Percentiles rank a stretch among this genome's conserved stretches.
phyloP scores from a whole-genome alignment of 2,329 filamentous ascomycete species.

The Penicillium sp. region DNA sequence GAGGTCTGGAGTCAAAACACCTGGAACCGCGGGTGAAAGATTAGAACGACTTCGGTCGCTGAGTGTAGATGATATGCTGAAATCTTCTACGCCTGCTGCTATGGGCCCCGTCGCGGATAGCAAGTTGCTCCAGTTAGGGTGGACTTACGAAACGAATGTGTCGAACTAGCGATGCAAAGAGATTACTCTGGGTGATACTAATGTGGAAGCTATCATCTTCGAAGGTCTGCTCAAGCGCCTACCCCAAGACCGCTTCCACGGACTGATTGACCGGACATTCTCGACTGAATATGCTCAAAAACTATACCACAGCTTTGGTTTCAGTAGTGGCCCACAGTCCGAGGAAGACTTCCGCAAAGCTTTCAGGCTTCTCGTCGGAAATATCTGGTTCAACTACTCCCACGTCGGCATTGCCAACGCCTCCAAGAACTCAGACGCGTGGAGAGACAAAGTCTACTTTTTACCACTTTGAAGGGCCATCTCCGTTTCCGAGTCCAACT shows the following conservation, averaged over 20 bases:
- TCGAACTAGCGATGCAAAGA: conserved; percentile 10
- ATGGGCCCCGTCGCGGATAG: conserved; percentile 13
- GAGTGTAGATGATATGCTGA: conserved; percentile 2
- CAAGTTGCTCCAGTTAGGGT: background rate
- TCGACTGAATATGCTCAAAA: background rate
- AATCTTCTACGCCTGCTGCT: conserved; percentile 1
- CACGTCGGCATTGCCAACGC: conserved; percentile 5
- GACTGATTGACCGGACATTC: background rate
- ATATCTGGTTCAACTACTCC: conserved; percentile 4
- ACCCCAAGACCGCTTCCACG: conserved; percentile 1
- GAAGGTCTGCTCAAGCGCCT: conserved; percentile 6
- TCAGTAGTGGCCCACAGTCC: conserved; percentile 1
- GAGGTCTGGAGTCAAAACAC: background rate
- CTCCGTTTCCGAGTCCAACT: conserved; percentile 10
- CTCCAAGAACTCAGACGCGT: background rate
- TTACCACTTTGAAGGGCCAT: conserved; percentile 13
- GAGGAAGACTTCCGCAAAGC: conserved; percentile 7
- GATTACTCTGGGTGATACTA: conserved; percentile 10
- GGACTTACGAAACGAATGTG: conserved; percentile 6
- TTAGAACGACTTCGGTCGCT: conserved; percentile 2
- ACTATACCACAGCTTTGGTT: conserved; percentile 6
- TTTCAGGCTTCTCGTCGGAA: conserved; percentile 9
- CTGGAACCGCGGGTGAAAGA: background rate
- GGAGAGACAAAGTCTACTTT: conserved; percentile 6
- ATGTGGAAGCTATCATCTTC: conserved; percentile 12